These are phyloP conservation scores for Graphilbum ipis-grandicollis DNA, from an alignment of 2,329 filamentous ascomycete genomes.

Conservation along the genomic window DNA sequence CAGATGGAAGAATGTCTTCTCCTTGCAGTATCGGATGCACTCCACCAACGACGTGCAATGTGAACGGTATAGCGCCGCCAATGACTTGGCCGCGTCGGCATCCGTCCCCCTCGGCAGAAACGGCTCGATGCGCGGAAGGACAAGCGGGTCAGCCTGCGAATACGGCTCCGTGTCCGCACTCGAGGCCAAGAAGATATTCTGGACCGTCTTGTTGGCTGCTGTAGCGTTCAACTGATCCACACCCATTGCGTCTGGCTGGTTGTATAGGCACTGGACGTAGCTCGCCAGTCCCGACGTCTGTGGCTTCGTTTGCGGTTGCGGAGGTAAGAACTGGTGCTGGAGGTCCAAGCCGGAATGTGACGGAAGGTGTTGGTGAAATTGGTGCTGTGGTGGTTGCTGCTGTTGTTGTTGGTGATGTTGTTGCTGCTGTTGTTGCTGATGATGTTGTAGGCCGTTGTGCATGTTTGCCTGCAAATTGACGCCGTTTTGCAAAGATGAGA, in stretches of 20 bases:
- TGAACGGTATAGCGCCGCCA: slow-evolving; percentile 77
- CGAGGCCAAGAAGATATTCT: slow-evolving; percentile 43
- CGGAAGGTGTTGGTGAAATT: not conserved
- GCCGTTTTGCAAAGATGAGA: no score
- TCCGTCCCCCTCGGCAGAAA: slow-evolving; percentile 75
- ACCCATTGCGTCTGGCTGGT: slow-evolving; percentile 35
- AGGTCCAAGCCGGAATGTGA: not conserved
- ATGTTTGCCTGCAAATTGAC: not conserved
- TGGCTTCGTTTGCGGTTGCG: not conserved
- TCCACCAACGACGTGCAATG: slow-evolving; percentile 93
- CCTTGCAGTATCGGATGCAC: slow-evolving; percentile 87
- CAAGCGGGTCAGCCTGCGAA: slow-evolving; percentile 51
- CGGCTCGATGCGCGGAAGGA: slow-evolving; percentile 69
- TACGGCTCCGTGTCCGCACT: slow-evolving; percentile 32
- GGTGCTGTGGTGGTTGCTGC: slow-evolving; percentile 7
- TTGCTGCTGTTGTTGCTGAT: slow-evolving; percentile 10
- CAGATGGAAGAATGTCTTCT: slow-evolving; percentile 89
- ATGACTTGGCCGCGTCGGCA: slow-evolving; percentile 66
- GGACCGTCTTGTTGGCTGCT: slow-evolving; percentile 37
- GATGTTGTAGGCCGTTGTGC: slow-evolving; percentile 5
- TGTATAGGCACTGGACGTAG: slow-evolving; percentile 36
- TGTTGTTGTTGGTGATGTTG: not conserved
- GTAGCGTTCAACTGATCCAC: slow-evolving; percentile 42
- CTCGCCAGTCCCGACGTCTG: slow-evolving; percentile 5
- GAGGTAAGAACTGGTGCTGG: slow-evolving; percentile 1